Conservation (phyloP, 2,329 filamentous ascomycete species). For the Periconia sp. region DNA sequence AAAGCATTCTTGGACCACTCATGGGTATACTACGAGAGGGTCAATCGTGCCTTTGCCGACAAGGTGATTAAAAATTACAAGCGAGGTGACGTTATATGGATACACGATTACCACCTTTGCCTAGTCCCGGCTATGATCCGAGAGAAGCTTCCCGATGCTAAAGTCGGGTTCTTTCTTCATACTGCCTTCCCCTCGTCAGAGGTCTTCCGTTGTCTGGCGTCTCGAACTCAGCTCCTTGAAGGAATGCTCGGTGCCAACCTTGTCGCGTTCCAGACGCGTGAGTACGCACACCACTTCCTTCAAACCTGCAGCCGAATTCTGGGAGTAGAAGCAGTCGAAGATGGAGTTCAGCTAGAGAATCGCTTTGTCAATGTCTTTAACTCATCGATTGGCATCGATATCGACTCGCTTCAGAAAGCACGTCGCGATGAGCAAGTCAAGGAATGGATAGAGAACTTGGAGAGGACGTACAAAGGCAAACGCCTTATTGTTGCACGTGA, state of each 20-base stretch:
- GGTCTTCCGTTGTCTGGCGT: slow-evolving; percentile 88
- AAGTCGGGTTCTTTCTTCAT: slow-evolving; percentile 95
- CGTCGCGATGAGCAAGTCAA: slow-evolving; percentile 72
- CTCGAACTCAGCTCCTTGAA: slow-evolving; percentile 82
- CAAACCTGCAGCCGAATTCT: slow-evolving; percentile 93
- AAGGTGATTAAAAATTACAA: slow-evolving; percentile 91
- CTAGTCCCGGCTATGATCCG: slow-evolving; percentile 88
- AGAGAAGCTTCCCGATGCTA: slow-evolving; percentile 85
- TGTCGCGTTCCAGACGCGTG: slow-evolving; percentile 88
- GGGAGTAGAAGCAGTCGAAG: slow-evolving; percentile 83
- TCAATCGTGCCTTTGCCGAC: slow-evolving; percentile 92
- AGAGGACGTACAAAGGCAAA: slow-evolving; percentile 84
- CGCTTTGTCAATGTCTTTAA: slow-evolving; percentile 88
- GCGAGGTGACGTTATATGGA: slow-evolving; percentile 87
- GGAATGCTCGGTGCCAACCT: slow-evolving; percentile 93
- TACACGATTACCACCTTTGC: slow-evolving; percentile 93
- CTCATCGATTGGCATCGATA: slow-evolving; percentile 89
- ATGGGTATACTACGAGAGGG: slow-evolving; percentile 89
- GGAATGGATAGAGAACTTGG: slow-evolving; percentile 77
- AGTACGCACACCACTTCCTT: slow-evolving; percentile 91
- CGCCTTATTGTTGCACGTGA: slow-evolving; percentile 89
- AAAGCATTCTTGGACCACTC: slow-evolving; percentile 97
- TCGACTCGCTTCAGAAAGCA: slow-evolving; percentile 70
- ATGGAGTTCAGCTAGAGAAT: slow-evolving; percentile 88
- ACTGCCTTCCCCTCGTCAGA: slow-evolving; percentile 95